phyloP scores from a whole-genome alignment of 2,329 filamentous ascomycete species.

The Emmonsiellopsis sp. region DNA sequence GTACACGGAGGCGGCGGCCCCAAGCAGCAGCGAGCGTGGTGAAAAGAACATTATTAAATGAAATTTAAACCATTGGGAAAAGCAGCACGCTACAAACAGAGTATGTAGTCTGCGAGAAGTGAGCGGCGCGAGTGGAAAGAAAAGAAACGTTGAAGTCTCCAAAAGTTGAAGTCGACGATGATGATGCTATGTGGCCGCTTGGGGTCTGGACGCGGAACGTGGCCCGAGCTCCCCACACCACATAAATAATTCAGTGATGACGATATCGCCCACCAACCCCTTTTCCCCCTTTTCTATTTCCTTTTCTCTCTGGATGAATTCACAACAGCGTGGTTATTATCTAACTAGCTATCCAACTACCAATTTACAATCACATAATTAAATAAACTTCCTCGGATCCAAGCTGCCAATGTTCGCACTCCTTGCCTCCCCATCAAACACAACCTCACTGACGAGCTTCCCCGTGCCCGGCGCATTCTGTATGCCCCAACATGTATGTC shows the following conservation, averaged over 20 bases:
- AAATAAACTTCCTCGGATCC: slow-evolving; percentile 55
- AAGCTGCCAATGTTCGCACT: slow-evolving; percentile 59
- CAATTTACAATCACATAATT: background rate
- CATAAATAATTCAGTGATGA: no score
- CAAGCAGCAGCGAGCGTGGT: slow-evolving; percentile 1
- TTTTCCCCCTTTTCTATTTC: no score
- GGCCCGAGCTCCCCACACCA: background rate
- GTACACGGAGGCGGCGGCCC: slow-evolving; percentile 16
- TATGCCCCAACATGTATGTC: slow-evolving; percentile 97
- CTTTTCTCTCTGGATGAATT: no score
- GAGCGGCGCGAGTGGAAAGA: no score
- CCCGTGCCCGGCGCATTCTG: slow-evolving; percentile 89
- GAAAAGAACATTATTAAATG: background rate
- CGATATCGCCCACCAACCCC: no score
- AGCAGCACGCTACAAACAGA: background rate
- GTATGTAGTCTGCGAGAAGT: no score
- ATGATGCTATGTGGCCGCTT: background rate
- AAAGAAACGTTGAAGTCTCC: background rate
- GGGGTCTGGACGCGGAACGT: background rate
- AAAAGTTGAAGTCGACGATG: background rate
- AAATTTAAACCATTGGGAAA: background rate
- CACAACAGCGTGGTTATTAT: background rate
- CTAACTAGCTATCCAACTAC: background rate
- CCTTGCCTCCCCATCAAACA: slow-evolving; percentile 62
- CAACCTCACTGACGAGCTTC: slow-evolving; percentile 67